These are phyloP conservation scores for Colletotrichum abscissum DNA, from an alignment of 2,329 filamentous ascomycete species.

Conservation along the genomic window DNA sequence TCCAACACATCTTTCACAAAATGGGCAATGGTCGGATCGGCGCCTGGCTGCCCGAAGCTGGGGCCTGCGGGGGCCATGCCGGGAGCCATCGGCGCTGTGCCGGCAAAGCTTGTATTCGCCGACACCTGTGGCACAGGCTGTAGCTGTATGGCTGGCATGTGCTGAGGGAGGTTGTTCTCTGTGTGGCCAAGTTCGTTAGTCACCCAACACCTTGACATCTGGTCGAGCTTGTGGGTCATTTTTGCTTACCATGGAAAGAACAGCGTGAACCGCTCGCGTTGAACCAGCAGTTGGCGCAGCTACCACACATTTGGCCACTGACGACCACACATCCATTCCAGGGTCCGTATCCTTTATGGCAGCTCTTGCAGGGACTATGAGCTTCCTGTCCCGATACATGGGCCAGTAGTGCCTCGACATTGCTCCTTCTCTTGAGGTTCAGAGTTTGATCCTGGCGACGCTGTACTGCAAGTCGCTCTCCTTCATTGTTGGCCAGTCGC, in stretches of 20 bases:
- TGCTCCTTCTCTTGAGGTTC: slow-evolving; percentile 68
- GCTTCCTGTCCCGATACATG: slow-evolving; percentile 65
- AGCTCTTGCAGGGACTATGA: slow-evolving; percentile 66
- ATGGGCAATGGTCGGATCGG: slow-evolving; percentile 29
- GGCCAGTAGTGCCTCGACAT: slow-evolving; percentile 69
- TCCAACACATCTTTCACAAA: slow-evolving; percentile 55
- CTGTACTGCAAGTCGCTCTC: slow-evolving; percentile 62
- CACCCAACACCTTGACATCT: background rate
- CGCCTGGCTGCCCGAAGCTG: slow-evolving; percentile 33
- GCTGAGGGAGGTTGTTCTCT: slow-evolving; percentile 60
- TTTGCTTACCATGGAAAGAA: slow-evolving; percentile 66
- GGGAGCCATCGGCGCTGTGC: slow-evolving; percentile 38
- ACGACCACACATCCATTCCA: slow-evolving; percentile 70
- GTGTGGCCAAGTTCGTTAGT: slow-evolving; percentile 12
- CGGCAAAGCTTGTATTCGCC: slow-evolving; percentile 43
- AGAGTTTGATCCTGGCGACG: slow-evolving; percentile 64
- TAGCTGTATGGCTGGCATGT: slow-evolving; percentile 43
- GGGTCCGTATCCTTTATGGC: slow-evolving; percentile 69
- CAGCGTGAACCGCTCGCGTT: slow-evolving; percentile 70
- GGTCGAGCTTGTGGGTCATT: background rate
- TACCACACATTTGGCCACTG: slow-evolving; percentile 70
- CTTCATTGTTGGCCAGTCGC: slow-evolving; percentile 61
- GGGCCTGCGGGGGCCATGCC: slow-evolving; percentile 44
- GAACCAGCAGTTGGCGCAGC: slow-evolving; percentile 73
- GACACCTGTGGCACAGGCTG: slow-evolving; percentile 44